Percentiles rank a stretch among this genome's conserved stretches.
phyloP scores from a whole-genome alignment of 1,284 basidiomycete species.

The Ceratorhiza oryzae-sativae region DNA sequence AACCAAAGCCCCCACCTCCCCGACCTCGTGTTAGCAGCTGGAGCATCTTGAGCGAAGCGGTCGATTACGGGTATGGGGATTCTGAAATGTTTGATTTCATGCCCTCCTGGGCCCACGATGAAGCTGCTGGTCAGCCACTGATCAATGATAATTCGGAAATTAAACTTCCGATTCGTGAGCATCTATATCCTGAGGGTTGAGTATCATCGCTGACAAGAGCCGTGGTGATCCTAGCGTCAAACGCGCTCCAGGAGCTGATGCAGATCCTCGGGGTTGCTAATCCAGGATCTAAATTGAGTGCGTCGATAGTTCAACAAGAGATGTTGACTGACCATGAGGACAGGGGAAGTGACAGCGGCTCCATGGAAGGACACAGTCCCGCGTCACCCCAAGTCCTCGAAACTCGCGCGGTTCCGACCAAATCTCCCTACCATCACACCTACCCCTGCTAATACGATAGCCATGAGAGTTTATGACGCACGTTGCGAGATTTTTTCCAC shows the following conservation, averaged over 20 bases:
- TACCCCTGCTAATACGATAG: neutral
- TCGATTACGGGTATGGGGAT: neutral
- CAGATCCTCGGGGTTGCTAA: neutral
- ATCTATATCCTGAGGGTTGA: no score
- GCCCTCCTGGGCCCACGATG: conserved; percentile 32
- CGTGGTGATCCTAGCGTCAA: no score
- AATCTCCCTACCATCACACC: neutral
- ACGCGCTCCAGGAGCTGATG: neutral
- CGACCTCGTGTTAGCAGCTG: neutral
- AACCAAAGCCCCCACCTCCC: neutral
- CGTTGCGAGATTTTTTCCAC: conserved; percentile 22
- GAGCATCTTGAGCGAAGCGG: neutral
- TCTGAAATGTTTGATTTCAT: conserved; percentile 20
- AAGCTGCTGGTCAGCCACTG: neutral
- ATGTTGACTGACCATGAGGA: no score
- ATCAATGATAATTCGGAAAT: neutral
- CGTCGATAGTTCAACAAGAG: neutral
- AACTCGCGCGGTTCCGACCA: conserved; percentile 11
- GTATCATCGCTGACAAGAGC: no score
- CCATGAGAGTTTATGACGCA: conserved; percentile 16
- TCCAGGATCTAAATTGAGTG: neutral
- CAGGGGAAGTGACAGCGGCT: neutral
- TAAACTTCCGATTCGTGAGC: neutral
- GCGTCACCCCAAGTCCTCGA: conserved; percentile 10
- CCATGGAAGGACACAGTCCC: neutral